phyloP scores from a whole-genome alignment of 352 stramenopile genomes.

The Globisporangium sylvaticum region DNA sequence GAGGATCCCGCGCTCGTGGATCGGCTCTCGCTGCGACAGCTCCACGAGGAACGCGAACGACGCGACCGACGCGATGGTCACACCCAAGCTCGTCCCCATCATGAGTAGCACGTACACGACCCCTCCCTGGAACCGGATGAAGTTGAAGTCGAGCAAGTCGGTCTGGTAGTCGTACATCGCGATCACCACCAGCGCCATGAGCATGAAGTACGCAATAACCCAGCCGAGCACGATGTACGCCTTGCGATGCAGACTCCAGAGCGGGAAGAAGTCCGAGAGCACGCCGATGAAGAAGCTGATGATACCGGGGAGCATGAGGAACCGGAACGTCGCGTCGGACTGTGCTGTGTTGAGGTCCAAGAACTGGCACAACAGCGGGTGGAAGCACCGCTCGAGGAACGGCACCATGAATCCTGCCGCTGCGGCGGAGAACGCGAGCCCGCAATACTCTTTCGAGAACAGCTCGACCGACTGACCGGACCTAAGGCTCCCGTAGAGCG shows the following conservation, averaged over 20 bases:
- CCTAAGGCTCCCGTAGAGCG: conserved; percentile 65
- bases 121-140: conserved; percentile 50
- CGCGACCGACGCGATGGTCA: conserved; percentile 54
- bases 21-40: conserved; percentile 70
- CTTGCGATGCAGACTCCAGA: conserved; percentile 73
- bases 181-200: conserved; percentile 67
- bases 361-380: conserved; percentile 60
- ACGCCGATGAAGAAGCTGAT: conserved; percentile 73
- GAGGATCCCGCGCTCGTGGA: conserved; percentile 63
- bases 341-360: conserved; percentile 46
- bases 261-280: conserved; percentile 75
- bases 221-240: conserved; percentile 74
- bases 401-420: conserved; percentile 62
- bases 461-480: conserved; percentile 46
- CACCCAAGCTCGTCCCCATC: conserved; percentile 59
- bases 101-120: conserved; percentile 70
- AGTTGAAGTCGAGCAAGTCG: conserved; percentile 27
- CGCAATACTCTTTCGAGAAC: conserved; percentile 60
- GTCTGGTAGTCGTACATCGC: conserved; percentile 50
- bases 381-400: conserved; percentile 57
- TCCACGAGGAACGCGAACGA: conserved; percentile 69
- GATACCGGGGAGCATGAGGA: conserved; percentile 52
- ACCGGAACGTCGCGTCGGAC: conserved; percentile 41
- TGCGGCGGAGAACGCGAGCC: conserved; percentile 50
- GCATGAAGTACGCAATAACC: conserved; percentile 61